These are phyloP conservation scores for Aspergillus nanangensis DNA, from an alignment of 495 filamentous ascomycete species.

Conservation along the genomic window DNA sequence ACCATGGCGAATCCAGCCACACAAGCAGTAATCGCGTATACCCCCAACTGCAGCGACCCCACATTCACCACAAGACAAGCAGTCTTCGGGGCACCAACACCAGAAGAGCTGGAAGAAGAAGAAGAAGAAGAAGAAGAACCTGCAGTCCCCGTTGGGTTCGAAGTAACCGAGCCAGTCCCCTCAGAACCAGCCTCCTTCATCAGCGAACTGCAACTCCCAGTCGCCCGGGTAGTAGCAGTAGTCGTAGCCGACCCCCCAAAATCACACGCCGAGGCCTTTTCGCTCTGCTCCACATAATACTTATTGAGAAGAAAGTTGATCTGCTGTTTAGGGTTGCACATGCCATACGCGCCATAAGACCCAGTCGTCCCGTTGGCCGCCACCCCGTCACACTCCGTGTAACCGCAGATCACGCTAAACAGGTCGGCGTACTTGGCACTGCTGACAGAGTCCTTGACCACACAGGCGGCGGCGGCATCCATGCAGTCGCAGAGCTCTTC, in stretches of 20 bases:
- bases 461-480: conserved; percentile 64
- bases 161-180: conserved; percentile 62
- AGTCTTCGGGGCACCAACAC: conserved; percentile 22
- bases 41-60: conserved; percentile 58
- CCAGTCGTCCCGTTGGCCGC: conserved; percentile 64
- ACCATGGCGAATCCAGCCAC: conserved; percentile 70
- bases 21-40: conserved; percentile 60
- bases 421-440: conserved; percentile 55
- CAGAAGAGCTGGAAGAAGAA: conserved; percentile 30
- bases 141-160: conserved; percentile 42
- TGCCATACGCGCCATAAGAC: conserved; percentile 81
- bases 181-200: conserved; percentile 58
- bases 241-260: conserved; percentile 66
- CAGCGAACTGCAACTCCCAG: conserved; percentile 49
- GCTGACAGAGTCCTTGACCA: conserved; percentile 46
- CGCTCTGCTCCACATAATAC: conserved; percentile 67
- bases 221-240: conserved; percentile 41
- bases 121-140: conserved; percentile 28
- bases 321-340: conserved; percentile 76
- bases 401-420: conserved; percentile 71
- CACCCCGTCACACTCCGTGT: conserved; percentile 66
- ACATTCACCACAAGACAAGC: conserved; percentile 48
- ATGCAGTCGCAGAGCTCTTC: conserved; percentile 76
- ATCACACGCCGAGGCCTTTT: conserved; percentile 59
- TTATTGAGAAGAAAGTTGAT: conserved; percentile 76